phyloP scores from a whole-genome alignment of 176 grass and related monocot genomes.

The Triticum turgidum region DNA sequence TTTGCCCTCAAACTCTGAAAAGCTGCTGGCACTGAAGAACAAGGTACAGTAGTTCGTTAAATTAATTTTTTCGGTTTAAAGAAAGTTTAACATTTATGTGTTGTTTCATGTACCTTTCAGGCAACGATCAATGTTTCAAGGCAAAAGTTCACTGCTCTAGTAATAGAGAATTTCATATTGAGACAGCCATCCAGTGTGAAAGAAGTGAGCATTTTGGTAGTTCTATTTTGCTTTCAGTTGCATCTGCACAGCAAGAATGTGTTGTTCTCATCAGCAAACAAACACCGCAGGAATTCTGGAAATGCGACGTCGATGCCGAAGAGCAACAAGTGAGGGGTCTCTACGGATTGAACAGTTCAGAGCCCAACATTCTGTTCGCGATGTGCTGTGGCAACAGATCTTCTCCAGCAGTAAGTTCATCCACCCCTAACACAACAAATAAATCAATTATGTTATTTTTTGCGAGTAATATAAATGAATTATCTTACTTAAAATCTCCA shows the following conservation, averaged over 20 bases:
- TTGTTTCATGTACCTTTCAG: too few species aligned
- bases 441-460: neutral
- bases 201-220: conserved; percentile 30
- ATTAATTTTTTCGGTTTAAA: too few species aligned
- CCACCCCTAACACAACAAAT: neutral
- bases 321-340: conserved; percentile 45
- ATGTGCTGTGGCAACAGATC: conserved; percentile 79
- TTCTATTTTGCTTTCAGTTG: neutral
- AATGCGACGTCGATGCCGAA: conserved; percentile 51
- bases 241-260: neutral
- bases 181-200: conserved; percentile 64
- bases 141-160: conserved; percentile 62
- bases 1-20: conserved; percentile 77
- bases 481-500: neutral
- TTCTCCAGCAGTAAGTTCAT: conserved; percentile 79
- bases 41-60: conserved; percentile 32
- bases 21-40: conserved; percentile 55
- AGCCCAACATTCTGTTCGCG: conserved; percentile 78
- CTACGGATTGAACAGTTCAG: conserved; percentile 52
- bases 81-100: neutral
- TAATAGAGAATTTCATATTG: conserved; percentile 75
- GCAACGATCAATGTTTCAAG: conserved; percentile 72
- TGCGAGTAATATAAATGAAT: too few species aligned
- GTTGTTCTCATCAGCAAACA: neutral
- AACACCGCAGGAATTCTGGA: conserved; percentile 40